phyloP scores from a whole-genome alignment of 495 filamentous ascomycete genomes.

The Hypoxylon trugodes region DNA sequence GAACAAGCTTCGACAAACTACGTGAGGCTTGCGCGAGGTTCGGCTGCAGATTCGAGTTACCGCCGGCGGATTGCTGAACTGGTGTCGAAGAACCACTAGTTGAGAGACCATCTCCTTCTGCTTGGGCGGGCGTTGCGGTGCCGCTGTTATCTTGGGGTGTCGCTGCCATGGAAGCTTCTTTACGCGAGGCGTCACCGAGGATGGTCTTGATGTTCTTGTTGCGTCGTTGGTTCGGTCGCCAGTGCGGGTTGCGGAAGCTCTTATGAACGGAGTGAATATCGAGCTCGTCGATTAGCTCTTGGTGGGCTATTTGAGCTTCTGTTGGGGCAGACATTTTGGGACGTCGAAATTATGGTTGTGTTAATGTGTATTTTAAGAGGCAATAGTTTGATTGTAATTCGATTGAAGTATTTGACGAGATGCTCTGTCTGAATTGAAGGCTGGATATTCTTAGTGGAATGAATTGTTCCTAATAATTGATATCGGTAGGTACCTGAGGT shows the following conservation, averaged over 20 bases:
- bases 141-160: conserved; percentile 83
- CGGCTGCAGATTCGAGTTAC: conserved; percentile 55
- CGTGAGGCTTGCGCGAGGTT: conserved; percentile 86
- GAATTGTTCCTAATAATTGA: too few relatives aligned
- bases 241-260: conserved; percentile 85
- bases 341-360: conserved; percentile 2
- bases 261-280: conserved; percentile 84
- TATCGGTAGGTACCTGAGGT: neutral
- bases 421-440: too few relatives aligned
- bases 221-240: conserved; percentile 91
- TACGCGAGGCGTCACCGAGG: conserved; percentile 85
- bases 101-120: conserved; percentile 61
- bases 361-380: neutral
- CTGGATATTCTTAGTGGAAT: neutral
- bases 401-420: too few relatives aligned
- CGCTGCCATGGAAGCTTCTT: conserved; percentile 77
- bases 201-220: conserved; percentile 99
- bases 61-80: conserved; percentile 51
- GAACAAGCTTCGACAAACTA: conserved; percentile 81
- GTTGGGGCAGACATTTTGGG: conserved; percentile 41
- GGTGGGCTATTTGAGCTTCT: conserved; percentile 59
- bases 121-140: conserved; percentile 71
- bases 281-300: conserved; percentile 78
- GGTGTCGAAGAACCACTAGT: conserved; percentile 69
- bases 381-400: neutral